phyloP scores from a whole-genome alignment of 164 flowering plant genomes.

The Tetrastigma voinierianum region DNA sequence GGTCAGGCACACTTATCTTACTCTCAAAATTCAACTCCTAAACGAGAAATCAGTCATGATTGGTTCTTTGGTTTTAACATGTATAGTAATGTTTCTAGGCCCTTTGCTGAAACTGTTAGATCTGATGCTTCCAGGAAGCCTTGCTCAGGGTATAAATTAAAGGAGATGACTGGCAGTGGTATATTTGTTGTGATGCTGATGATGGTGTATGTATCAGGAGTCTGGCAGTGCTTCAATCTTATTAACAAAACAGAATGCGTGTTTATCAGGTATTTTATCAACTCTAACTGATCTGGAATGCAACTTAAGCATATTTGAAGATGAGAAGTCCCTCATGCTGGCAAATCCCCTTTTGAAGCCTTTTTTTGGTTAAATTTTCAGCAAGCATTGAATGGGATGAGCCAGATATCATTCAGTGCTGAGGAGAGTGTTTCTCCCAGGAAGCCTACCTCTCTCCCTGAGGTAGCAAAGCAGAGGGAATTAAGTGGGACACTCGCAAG shows the following conservation, averaged over 20 bases:
- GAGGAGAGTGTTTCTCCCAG: slow-evolving; percentile 49
- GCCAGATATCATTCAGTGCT: slow-evolving; percentile 56
- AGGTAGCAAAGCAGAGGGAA: slow-evolving; percentile 55
- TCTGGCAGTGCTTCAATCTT: slow-evolving; percentile 20
- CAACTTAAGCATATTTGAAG: too few relatives aligned
- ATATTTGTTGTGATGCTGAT: slow-evolving; percentile 39
- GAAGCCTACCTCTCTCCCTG: slow-evolving; percentile 52
- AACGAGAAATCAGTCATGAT: neutral
- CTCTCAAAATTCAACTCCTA: too few relatives aligned
- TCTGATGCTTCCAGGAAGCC: slow-evolving; percentile 45
- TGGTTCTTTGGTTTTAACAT: neutral
- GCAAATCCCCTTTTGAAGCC: neutral
- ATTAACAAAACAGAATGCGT: slow-evolving; percentile 38
- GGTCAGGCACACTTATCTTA: too few relatives aligned
- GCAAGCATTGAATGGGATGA: slow-evolving; percentile 59
- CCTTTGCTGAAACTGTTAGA: too few relatives aligned
- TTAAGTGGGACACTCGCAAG: slow-evolving; percentile 26
- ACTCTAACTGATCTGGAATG: neutral
- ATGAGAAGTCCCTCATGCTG: neutral
- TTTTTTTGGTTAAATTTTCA: slow-evolving; percentile 14
- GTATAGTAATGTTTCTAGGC: neutral
- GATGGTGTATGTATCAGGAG: slow-evolving; percentile 29
- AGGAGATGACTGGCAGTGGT: slow-evolving; percentile 60
- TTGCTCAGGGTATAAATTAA: slow-evolving; percentile 53
- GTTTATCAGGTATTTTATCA: slow-evolving; percentile 39